phyloP scores from a whole-genome alignment of 2,329 filamentous ascomycete species.

The Penicillium expansum region DNA sequence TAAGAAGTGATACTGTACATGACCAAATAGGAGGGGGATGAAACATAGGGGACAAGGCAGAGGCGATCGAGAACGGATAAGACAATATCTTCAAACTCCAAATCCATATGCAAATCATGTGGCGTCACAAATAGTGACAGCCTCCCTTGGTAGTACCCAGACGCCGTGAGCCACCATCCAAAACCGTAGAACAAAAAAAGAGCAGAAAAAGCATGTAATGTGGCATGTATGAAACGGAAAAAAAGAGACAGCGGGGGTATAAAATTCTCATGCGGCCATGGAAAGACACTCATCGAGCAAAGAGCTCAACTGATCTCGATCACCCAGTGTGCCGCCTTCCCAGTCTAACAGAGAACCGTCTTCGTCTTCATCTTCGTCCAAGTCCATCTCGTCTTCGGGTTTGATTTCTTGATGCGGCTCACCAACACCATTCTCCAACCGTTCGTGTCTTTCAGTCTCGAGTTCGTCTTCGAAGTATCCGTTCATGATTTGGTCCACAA shows the following conservation, averaged over 20 bases:
- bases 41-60: constrained; percentile 15
- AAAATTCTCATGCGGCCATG: constrained; percentile 37
- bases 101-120: constrained; percentile 30
- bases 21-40: constrained; percentile 7
- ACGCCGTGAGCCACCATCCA: constrained; percentile 30
- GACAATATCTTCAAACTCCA: constrained; percentile 22
- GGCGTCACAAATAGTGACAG: constrained; percentile 16
- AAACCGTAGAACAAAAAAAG: constrained; percentile 15
- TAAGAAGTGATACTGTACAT: constrained; percentile 22
- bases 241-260: constrained; percentile 18
- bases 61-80: constrained; percentile 12
- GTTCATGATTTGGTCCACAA: constrained; percentile 67
- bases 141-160: constrained; percentile 26
- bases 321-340: constrained; percentile 38
- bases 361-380: constrained; percentile 37
- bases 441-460: constrained; percentile 49
- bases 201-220: constrained; percentile 9
- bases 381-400: constrained; percentile 39
- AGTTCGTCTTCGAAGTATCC: constrained; percentile 74
- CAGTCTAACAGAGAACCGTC: constrained; percentile 31
- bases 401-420: constrained; percentile 22
- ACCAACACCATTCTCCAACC: constrained; percentile 25
- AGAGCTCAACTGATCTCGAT: constrained; percentile 39
- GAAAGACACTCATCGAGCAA: constrained; percentile 44
- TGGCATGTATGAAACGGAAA: constrained; percentile 10